These are phyloP conservation scores for Magnolia kwangsiensis DNA, from an alignment of 164 flowering plant genomes.

Conservation along the genomic window DNA sequence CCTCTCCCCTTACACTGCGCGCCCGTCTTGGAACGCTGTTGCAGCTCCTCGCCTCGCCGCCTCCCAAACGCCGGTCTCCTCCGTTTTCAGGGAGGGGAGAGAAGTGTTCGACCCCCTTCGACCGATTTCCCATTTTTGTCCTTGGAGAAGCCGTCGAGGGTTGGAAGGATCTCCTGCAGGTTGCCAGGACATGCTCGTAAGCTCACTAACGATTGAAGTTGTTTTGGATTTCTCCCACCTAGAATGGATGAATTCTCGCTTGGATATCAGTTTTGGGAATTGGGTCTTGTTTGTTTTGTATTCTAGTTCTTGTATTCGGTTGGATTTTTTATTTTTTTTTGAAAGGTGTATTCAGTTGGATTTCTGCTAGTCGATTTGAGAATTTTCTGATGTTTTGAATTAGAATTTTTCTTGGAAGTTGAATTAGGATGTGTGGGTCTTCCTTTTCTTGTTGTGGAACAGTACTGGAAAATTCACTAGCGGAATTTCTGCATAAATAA, in stretches of 20 bases:
- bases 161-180: conserved; percentile 6
- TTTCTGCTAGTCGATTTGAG: not conserved
- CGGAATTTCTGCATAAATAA: too few relatives aligned
- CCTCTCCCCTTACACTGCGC: conserved; percentile 14
- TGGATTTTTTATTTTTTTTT: not conserved
- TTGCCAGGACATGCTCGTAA: conserved; percentile 1
- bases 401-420: not conserved
- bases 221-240: not conserved
- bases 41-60: conserved; percentile 8
- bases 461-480: too few relatives aligned
- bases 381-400: not conserved
- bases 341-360: not conserved
- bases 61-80: not conserved
- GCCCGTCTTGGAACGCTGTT: conserved; percentile 7
- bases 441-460: too few relatives aligned
- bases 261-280: not conserved
- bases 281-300: not conserved
- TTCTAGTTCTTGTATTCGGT: not conserved
- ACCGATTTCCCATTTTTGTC: not conserved
- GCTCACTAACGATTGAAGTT: not conserved
- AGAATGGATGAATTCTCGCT: not conserved
- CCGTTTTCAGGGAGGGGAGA: not conserved
- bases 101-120: not conserved
- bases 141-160: conserved; percentile 1
- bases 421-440: not conserved